Evolutionary conservation across 345 rosid species (phyloP), one percentile per base, ranked within the genome.

Genomic region (Trapa bicornis): DNA sequence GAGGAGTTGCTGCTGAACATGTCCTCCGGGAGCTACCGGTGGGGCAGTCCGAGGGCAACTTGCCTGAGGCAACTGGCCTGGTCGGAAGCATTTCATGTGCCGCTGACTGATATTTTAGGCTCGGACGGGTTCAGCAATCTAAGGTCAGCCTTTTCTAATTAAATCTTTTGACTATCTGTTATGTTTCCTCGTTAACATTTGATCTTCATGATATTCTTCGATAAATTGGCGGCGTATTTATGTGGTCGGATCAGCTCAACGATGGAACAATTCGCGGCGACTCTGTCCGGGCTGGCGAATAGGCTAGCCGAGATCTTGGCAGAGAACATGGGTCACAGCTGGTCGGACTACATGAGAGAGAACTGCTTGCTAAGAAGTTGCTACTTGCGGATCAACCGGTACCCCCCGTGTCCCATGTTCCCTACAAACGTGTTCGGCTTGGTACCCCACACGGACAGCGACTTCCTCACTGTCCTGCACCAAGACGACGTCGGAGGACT

Each of bases 61-160:
- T 77, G 84, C 62, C 81, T 86, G 65, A 61, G 73, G 70, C 95
- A 94, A 68, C 68, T 94, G 45, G 82, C 95, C 15, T 94, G 97
- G 99, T 94, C 96, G 3, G 99, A 94, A 78, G 97, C 96, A 38
- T 94, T 91, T 78, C 97, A 89, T 76, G 83, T 91, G 68, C 93
- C 96, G 57, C 79, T 91, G 91, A 68, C 83, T 37, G 93, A 87
- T 73, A 76, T 91, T 64, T 74, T 79, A 7, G 63, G 50, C 56
- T 39, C 71, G 66, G 65, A 74, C 80, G 38, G 47, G 43, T 37
- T 74, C 79, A 70, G 63, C 61, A 66, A 67, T 70, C 83, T 85
- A 83, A 79, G 89, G 85, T 84, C 77, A 53, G 7, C 32, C 29
- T 52, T 29, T 43, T 47, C 50, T 2, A 41, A 41, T 3, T 41